These are phyloP conservation scores for Penicillium manginii DNA, from an alignment of 495 filamentous ascomycete genomes.

Conservation along the genomic window DNA sequence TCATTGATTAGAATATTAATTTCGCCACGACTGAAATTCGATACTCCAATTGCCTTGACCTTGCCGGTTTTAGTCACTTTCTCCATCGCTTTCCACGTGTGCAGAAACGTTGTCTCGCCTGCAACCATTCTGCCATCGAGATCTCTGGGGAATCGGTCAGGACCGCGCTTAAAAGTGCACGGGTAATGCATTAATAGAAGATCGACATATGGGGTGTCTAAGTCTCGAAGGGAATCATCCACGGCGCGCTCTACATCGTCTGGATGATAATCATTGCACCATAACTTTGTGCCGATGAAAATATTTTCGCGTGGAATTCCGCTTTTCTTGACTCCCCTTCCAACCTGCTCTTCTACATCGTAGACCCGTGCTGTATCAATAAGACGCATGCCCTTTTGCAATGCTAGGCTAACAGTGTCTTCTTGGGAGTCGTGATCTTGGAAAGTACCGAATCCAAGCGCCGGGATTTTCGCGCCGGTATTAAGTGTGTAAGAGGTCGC, in stretches of 20 bases:
- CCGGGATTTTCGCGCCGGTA: constrained; percentile 5
- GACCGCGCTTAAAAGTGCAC: constrained; percentile 44
- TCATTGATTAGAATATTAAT: constrained; percentile 44
- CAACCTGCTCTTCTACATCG: constrained; percentile 47
- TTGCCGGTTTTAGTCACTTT: constrained; percentile 56
- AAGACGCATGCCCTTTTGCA: constrained; percentile 57
- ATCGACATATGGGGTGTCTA: constrained; percentile 66
- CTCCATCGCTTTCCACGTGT: constrained; percentile 68
- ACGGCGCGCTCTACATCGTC: constrained; percentile 59
- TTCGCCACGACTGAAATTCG: constrained; percentile 58
- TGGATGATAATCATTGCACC: constrained; percentile 65
- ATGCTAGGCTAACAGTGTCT: constrained; percentile 40
- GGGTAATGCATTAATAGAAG: constrained; percentile 71
- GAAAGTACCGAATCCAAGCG: constrained; percentile 34
- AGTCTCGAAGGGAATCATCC: constrained; percentile 61
- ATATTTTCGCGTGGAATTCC: constrained; percentile 41
- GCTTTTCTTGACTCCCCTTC: constrained; percentile 56
- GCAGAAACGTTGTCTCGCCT: constrained; percentile 25
- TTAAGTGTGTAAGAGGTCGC: constrained; percentile 8
- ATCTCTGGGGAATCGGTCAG: constrained; percentile 40
- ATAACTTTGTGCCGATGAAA: constrained; percentile 58
- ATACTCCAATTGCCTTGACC: constrained; percentile 68
- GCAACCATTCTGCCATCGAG: constrained; percentile 42
- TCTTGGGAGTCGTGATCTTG: constrained; percentile 48
- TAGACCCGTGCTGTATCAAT: constrained; percentile 56